phyloP scores from a whole-genome alignment of 192 early-diverging fungal genomes.

The Linnemannia hyalina region DNA sequence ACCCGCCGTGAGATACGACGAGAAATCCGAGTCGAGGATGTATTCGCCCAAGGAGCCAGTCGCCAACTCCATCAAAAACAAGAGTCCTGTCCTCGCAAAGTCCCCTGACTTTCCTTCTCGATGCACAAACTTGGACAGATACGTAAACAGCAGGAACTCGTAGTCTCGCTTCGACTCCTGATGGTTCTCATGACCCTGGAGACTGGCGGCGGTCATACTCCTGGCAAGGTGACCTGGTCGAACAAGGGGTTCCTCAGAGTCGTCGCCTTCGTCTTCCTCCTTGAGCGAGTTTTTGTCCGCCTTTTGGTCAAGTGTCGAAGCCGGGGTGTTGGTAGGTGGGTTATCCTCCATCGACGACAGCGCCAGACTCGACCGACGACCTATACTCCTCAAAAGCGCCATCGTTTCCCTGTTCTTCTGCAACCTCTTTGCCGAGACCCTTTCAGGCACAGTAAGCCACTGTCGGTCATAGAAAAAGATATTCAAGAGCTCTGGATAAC shows the following conservation, averaged over 20 bases:
- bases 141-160: conserved; percentile 91
- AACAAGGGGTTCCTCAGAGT: neutral
- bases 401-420: conserved; percentile 47
- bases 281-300: neutral
- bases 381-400: conserved; percentile 32
- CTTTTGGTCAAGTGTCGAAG: neutral
- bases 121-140: conserved; percentile 91
- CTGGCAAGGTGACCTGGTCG: neutral
- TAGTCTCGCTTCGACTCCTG: conserved; percentile 67
- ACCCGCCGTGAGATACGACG: conserved; percentile 85
- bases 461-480: conserved; percentile 82
- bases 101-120: conserved; percentile 88
- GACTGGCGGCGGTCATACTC: conserved; percentile 1
- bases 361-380: conserved; percentile 18
- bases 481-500: conserved; percentile 78
- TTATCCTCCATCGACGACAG: conserved; percentile 1
- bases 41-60: conserved; percentile 84
- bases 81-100: conserved; percentile 85
- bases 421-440: conserved; percentile 31
- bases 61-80: conserved; percentile 88
- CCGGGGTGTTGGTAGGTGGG: neutral
- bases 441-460: conserved; percentile 71
- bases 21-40: conserved; percentile 87
- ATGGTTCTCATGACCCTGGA: conserved; percentile 32
- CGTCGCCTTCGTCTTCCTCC: neutral